Evolutionary conservation across 2,329 filamentous ascomycete genomes (phyloP).

Genomic region (Cadophora sp.): DNA sequence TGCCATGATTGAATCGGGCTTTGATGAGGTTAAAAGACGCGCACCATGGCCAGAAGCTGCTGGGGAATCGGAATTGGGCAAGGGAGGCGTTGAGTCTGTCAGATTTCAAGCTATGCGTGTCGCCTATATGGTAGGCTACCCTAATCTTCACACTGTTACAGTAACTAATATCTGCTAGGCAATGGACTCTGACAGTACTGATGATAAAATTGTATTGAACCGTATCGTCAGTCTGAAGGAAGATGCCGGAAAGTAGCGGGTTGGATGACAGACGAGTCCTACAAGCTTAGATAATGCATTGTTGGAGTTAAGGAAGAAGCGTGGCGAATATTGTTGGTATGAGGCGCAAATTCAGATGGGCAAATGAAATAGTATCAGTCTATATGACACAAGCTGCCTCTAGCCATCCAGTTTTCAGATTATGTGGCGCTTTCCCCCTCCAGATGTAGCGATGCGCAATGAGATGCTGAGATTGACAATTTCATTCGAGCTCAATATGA

Average conservation of each 20-base stretch:
- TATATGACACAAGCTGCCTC: neutral
- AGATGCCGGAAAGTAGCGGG: conserved; percentile 69
- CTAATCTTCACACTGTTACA: neutral
- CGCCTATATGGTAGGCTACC: conserved; percentile 62
- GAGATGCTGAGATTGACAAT: neutral
- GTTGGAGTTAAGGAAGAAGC: conserved; percentile 20
- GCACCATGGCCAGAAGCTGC: conserved; percentile 82
- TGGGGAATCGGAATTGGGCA: conserved; percentile 69
- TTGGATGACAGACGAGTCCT: conserved; percentile 1
- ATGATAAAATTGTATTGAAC: conserved; percentile 86
- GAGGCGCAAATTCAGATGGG: conserved; percentile 17
- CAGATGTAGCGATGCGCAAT: neutral
- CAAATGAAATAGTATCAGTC: neutral
- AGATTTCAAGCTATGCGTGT: conserved; percentile 92
- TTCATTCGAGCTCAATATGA: neutral
- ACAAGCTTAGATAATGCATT: conserved; percentile 24
- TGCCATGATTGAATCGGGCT: conserved; percentile 83
- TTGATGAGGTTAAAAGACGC: conserved; percentile 74
- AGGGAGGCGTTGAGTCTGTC: conserved; percentile 73
- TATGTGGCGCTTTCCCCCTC: neutral
- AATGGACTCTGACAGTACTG: conserved; percentile 79
- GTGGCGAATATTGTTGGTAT: conserved; percentile 1
- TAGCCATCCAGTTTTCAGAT: neutral
- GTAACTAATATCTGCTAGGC: conserved; percentile 47
- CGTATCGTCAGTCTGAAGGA: conserved; percentile 92